Base-by-base conservation (phyloP, 225 moss, liverwort and hornwort species). In the Marchantia paleacea region DNA sequence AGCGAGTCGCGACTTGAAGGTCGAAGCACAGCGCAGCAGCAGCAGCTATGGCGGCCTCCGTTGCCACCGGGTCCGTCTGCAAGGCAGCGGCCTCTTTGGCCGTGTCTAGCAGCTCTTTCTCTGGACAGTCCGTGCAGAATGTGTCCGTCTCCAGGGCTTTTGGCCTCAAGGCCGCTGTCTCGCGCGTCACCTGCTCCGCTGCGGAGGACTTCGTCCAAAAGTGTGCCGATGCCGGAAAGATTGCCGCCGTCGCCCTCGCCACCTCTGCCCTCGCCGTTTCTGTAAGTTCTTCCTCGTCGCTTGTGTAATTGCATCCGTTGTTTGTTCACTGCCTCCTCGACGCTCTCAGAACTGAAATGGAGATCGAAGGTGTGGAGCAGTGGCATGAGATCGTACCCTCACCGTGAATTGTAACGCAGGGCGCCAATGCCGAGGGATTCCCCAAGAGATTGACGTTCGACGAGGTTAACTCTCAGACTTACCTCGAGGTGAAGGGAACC, bases 31-130 rank as follows among this genome's bases (percentile, higher is more conserved):
- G 48, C 47, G 70, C 73, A 72, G 72, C 29, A 39, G 13, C 72
- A 8, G 30, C n/a, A 83, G 89, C 86, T 48, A 95, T 92, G 93
- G 95, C 95, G 71, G 78, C 94, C 77, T 88, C 93, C n/a, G 87
- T 92, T 31, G 92, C 91, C 73, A 89, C 89, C 75, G 91, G 89
- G 66, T 84, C 85, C 29, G 65, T 76, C 65, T 91, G 91, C 90
- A 94, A 89, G 88, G 89, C 82, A 4, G 51, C 90, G 22, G 84
- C 91, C 1, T 78, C 87, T 0, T 57, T 90, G 81, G 84, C 84
- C 15, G 77, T 75, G 39, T 25, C 52, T 47, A 67, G 39, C 77
- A 72, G 83, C 68, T 77, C 58, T 4, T 73, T 73, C 73, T 71
- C 84, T 13, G 53, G 39, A 61, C 66, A 75, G 29, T 31, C 68